Conservation (phyloP, 371 early-diverging fungal genomes). For the Nematocida ausubeli region DNA sequence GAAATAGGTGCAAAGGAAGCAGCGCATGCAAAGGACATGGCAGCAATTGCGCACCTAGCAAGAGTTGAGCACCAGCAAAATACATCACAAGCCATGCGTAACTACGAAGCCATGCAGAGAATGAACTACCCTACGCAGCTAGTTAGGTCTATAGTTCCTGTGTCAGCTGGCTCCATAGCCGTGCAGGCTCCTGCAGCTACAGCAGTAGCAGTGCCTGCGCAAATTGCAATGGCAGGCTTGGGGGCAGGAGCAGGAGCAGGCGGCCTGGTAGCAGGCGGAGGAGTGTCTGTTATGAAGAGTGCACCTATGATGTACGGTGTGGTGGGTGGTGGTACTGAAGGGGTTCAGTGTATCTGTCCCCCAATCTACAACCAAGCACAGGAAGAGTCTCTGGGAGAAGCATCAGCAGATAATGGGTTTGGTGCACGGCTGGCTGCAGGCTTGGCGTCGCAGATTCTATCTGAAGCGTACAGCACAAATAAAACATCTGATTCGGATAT, state of each 20-base stretch:
- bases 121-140: background rate
- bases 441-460: background rate
- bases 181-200: background rate
- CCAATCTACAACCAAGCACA: background rate
- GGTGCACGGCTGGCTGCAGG: background rate
- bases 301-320: background rate
- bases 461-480: background rate
- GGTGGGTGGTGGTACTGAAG: background rate
- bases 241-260: conserved; percentile 16
- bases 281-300: background rate
- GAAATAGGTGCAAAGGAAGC: conserved; percentile 24
- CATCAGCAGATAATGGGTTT: background rate
- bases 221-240: background rate
- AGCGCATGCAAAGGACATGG: conserved; percentile 22
- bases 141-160: background rate
- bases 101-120: conserved; percentile 2
- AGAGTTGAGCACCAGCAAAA: background rate
- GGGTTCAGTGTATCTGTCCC: conserved; percentile 24
- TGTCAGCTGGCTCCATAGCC: background rate
- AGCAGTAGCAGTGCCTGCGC: background rate
- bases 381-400: background rate
- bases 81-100: background rate
- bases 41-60: conserved; percentile 21
- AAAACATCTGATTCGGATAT: background rate
- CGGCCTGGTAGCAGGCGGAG: background rate